Conservation (phyloP, 257 asterid genomes). For the Echium plantagineum region DNA sequence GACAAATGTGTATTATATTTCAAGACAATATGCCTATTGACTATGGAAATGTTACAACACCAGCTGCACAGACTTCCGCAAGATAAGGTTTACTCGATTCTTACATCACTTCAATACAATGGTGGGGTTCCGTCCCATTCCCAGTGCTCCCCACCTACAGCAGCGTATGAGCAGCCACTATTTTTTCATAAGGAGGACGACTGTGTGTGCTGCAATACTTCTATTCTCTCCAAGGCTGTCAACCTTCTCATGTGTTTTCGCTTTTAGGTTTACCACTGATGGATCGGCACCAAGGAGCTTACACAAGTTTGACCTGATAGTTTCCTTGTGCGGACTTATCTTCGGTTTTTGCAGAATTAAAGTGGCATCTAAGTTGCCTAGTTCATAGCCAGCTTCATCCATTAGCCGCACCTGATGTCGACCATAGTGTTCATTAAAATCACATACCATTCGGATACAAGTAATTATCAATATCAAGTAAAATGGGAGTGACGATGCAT, state of each 20-base stretch:
- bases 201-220: conserved; percentile 93
- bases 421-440: conserved; percentile 3
- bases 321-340: conserved; percentile 87
- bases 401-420: conserved; percentile 70
- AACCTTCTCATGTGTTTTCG: conserved; percentile 94
- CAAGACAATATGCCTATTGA: too few species aligned
- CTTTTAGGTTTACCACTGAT: conserved; percentile 72
- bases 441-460: neutral
- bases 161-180: neutral
- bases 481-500: too few species aligned
- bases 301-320: conserved; percentile 63
- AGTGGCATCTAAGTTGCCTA: conserved; percentile 83
- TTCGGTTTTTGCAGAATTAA: conserved; percentile 91
- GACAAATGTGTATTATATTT: too few species aligned
- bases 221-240: conserved; percentile 97
- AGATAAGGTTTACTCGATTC: too few species aligned
- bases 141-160: neutral
- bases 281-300: conserved; percentile 78
- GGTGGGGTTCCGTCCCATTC: neutral
- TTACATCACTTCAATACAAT: neutral
- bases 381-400: conserved; percentile 89
- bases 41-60: neutral
- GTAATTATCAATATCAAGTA: neutral
- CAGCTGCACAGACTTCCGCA: neutral
- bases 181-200: conserved; percentile 75